Evolutionary conservation across 768 basidiomycete genomes (phyloP).

Genomic region (Fomitopsis serialis): DNA sequence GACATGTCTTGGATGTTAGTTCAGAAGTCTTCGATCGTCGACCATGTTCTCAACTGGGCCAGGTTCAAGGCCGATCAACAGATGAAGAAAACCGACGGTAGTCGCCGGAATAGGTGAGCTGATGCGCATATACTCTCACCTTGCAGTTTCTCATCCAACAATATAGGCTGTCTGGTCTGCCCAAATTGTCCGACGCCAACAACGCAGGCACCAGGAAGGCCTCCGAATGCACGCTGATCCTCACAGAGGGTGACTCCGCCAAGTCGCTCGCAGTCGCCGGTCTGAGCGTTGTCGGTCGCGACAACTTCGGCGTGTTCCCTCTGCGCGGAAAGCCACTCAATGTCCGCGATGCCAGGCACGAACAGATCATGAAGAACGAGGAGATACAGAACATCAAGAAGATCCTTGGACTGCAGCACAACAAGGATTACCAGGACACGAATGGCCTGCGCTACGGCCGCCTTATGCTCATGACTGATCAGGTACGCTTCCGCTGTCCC

Average conservation of each 20-base stretch:
- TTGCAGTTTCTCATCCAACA: not conserved
- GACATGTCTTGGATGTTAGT: slow-evolving; percentile 41
- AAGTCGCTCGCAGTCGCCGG: slow-evolving; percentile 95
- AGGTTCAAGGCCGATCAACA: slow-evolving; percentile 96
- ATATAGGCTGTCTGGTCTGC: slow-evolving; percentile 77
- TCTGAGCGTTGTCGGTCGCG: slow-evolving; percentile 89
- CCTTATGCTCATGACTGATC: slow-evolving; percentile 99
- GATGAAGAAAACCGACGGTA: slow-evolving; percentile 93
- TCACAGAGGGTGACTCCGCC: slow-evolving; percentile 99
- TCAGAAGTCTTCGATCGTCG: slow-evolving; percentile 82
- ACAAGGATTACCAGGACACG: slow-evolving; percentile 75
- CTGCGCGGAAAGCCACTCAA: slow-evolving; percentile 95
- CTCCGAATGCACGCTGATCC: slow-evolving; percentile 84
- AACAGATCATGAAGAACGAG: slow-evolving; percentile 97
- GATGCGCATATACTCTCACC: not conserved
- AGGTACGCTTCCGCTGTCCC: slow-evolving; percentile 45
- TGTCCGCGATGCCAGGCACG: slow-evolving; percentile 93
- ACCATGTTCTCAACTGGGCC: slow-evolving; percentile 92
- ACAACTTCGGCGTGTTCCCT: slow-evolving; percentile 97
- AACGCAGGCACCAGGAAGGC: slow-evolving; percentile 86
- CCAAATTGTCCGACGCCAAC: slow-evolving; percentile 95
- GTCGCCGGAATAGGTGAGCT: slow-evolving; percentile 64
- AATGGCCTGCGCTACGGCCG: slow-evolving; percentile 82
- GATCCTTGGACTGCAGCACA: slow-evolving; percentile 94
- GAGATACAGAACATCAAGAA: slow-evolving; percentile 98